Base-by-base conservation (phyloP, 2,329 filamentous ascomycete species). In the Didymella pinodella region DNA sequence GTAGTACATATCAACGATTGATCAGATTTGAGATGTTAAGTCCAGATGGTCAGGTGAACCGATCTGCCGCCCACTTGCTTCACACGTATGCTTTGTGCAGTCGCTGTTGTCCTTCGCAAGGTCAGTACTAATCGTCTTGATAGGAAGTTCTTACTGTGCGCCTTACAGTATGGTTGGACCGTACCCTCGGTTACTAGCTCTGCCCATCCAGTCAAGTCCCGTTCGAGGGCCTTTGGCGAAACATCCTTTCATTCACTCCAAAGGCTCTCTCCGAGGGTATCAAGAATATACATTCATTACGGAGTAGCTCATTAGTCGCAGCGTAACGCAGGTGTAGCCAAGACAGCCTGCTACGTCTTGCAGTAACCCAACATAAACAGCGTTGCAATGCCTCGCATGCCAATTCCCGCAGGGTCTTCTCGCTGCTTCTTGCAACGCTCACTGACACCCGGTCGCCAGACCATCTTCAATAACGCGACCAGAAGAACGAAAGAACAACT, bases 231-330 rank as follows among this genome's bases (percentile, higher is more conserved):
- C 6, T 6, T 20, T 7, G 5, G 18, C 18, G n/a, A 20, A 5
- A 11, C 8, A 4, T n/a, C 8, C 7, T 5, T 20, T 4, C n/a
- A 11, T 11, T 20, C 7, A 40, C 36, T 20, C 16, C 22, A 28
- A 22, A 2, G 22, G 16, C 2, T 16, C 5, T n/a, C 12, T 18
- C 46, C 25, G 14, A 49, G 56, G 49, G 49, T 59, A 58, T 59
- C 56, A 54, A 52, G 55, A 59, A 58, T 62, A 50, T 56, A 50
- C 45, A 56, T 59, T 62, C 55, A 62, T 59, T 62, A 62, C 32
- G 44, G 48, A 59, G 54, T 49, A 55, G 47, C 49, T 59, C 54
- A 52, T 59, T 62, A 59, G 55, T 56, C 47, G 51, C 55, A 48
- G 48, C 28, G 44, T 48, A 40, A 28, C 14, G n/a, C 46, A 52